Conservation (phyloP, 495 filamentous ascomycete species). For the Pseudoneurospora amorphoporcata region DNA sequence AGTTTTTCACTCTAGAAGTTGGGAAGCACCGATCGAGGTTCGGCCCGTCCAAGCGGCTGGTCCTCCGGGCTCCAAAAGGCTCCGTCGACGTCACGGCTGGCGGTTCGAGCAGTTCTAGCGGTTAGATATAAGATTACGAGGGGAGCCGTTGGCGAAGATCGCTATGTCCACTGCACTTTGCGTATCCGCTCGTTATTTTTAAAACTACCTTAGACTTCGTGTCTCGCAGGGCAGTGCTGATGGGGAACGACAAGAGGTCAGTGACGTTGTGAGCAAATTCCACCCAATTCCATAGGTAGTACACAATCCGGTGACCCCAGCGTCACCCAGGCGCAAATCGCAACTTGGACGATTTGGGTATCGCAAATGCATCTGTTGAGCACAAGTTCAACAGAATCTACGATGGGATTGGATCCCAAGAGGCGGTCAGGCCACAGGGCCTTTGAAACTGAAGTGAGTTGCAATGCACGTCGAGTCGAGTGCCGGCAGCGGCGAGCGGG, state of each 20-base stretch:
- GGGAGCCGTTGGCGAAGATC: background rate
- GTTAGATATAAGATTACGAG: background rate
- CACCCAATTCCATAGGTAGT: background rate
- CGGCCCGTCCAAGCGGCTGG: background rate
- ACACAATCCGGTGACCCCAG: background rate
- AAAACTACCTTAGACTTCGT: background rate
- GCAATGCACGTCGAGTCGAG: background rate
- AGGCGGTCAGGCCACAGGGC: background rate
- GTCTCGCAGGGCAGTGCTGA: background rate
- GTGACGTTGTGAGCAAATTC: background rate
- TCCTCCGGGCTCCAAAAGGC: background rate
- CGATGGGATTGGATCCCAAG: background rate
- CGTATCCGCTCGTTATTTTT: background rate
- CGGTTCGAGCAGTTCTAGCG: background rate
- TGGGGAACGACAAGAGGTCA: background rate
- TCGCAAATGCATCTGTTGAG: background rate
- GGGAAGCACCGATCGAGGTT: background rate
- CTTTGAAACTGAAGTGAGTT: background rate
- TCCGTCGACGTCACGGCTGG: background rate
- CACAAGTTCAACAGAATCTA: background rate
- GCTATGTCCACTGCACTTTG: background rate
- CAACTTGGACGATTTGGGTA: background rate
- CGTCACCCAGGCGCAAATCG: background rate
- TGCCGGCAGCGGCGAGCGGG: background rate
- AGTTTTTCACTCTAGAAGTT: background rate